These are phyloP conservation scores for Euphorbia celastroides DNA, from an alignment of 441 rosid species.

Conservation along the genomic window DNA sequence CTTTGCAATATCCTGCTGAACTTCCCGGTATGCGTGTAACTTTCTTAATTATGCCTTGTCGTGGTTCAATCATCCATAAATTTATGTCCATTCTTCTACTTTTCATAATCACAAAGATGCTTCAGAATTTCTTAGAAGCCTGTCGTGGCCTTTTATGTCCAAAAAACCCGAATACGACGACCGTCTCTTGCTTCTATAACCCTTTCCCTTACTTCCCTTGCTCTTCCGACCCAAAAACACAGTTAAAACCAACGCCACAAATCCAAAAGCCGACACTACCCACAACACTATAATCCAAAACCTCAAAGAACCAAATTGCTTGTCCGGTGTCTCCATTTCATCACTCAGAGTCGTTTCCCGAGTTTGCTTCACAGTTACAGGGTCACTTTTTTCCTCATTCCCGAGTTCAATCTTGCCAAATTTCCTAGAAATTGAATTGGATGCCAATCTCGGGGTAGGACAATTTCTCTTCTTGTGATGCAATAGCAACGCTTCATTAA, in stretches of 20 bases:
- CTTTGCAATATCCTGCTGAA: background rate
- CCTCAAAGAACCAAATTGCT: slow-evolving; percentile 53
- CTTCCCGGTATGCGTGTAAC: background rate
- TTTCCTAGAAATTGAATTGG: slow-evolving; percentile 45
- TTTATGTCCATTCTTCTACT: slow-evolving; percentile 8
- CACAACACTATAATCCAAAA: slow-evolving; percentile 71
- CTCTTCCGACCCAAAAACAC: slow-evolving; percentile 39
- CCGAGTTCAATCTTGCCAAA: slow-evolving; percentile 37
- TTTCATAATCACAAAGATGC: slow-evolving; percentile 24
- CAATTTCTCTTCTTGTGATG: slow-evolving; percentile 83
- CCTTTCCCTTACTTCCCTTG: slow-evolving; percentile 59
- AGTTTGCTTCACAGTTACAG: slow-evolving; percentile 21
- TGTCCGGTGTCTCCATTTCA: slow-evolving; percentile 34
- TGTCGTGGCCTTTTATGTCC: slow-evolving; percentile 42
- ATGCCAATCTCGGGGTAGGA: slow-evolving; percentile 36
- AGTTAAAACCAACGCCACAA: slow-evolving; percentile 53
- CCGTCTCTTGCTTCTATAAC: slow-evolving; percentile 62
- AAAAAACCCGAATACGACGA: slow-evolving; percentile 36
- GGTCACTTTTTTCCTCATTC: slow-evolving; percentile 23
- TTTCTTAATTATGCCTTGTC: slow-evolving; percentile 5
- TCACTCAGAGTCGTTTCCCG: slow-evolving; percentile 31
- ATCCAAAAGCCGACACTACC: slow-evolving; percentile 69
- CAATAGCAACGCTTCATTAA: slow-evolving; percentile 69
- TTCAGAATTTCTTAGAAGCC: too few species aligned
- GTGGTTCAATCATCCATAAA: background rate